Evolutionary conservation across 495 filamentous ascomycete genomes (phyloP).

Genomic region (Cryomyces minteri): DNA sequence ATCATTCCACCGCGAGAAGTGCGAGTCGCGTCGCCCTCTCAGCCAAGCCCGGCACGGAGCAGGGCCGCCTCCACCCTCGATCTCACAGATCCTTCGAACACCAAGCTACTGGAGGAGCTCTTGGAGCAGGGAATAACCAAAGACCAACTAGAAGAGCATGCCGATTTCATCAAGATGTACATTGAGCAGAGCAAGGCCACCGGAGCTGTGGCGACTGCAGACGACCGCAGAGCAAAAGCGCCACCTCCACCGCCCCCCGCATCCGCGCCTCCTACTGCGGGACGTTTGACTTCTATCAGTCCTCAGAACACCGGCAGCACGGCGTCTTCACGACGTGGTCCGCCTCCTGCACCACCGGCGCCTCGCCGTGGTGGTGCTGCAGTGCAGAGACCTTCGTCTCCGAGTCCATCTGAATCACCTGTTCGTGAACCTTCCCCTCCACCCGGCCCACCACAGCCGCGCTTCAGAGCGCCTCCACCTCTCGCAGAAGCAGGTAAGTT

Average conservation of each 20-base stretch:
- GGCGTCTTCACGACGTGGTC: slow-evolving; percentile 41
- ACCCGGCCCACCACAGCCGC: slow-evolving; percentile 25
- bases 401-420: slow-evolving; percentile 23
- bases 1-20: slow-evolving; percentile 25
- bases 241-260: slow-evolving; percentile 43
- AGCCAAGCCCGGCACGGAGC: slow-evolving; percentile 7
- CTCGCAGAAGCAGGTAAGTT: slow-evolving; percentile 14
- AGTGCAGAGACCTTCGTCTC: slow-evolving; percentile 28
- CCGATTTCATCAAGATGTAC: slow-evolving; percentile 87
- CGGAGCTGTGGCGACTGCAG: slow-evolving; percentile 16
- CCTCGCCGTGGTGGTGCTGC: slow-evolving; percentile 32
- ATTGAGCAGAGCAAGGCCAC: slow-evolving; percentile 61
- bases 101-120: slow-evolving; percentile 69
- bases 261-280: slow-evolving; percentile 15
- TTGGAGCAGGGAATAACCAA: slow-evolving; percentile 76
- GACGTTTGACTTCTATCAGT: slow-evolving; percentile 24
- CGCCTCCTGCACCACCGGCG: slow-evolving; percentile 73
- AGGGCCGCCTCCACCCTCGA: slow-evolving; percentile 44
- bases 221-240: slow-evolving; percentile 33
- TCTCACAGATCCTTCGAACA: slow-evolving; percentile 64
- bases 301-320: slow-evolving; percentile 51
- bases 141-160: slow-evolving; percentile 79
- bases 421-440: slow-evolving; percentile 34
- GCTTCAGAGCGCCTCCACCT: slow-evolving; percentile 12
- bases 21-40: slow-evolving; percentile 8